Evolutionary conservation across 306 rosid genomes (phyloP).

Genomic region (Styphnolobium japonicum): DNA sequence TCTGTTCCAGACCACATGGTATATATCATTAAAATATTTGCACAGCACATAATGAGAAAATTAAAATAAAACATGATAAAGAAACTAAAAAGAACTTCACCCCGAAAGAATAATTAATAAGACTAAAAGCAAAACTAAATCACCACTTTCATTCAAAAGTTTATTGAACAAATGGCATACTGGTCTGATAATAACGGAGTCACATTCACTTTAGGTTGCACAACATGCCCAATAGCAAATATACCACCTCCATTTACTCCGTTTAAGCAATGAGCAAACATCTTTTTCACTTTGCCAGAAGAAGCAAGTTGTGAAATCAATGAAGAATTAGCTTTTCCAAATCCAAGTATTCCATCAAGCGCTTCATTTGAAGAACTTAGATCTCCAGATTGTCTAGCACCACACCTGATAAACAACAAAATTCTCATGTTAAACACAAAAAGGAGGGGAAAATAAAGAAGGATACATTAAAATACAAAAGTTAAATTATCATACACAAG

Average conservation of each 20-base stretch:
- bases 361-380: conserved; percentile 70
- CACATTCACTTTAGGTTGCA: conserved; percentile 88
- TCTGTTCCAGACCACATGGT: neutral
- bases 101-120: neutral
- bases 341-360: conserved; percentile 98
- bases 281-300: conserved; percentile 87
- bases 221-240: conserved; percentile 95
- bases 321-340: conserved; percentile 92
- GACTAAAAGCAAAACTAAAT: neutral
- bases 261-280: conserved; percentile 98
- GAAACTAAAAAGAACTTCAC: conserved; percentile 12
- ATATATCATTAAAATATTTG: conserved; percentile 18
- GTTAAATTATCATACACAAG: conserved; percentile 1
- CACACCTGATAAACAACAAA: conserved; percentile 65
- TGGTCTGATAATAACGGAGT: conserved; percentile 89
- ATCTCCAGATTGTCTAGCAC: conserved; percentile 93
- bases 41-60: conserved; percentile 2
- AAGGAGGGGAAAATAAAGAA: conserved; percentile 9
- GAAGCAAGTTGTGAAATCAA: conserved; percentile 92
- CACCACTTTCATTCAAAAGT: neutral
- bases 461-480: neutral
- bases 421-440: neutral
- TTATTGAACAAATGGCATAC: conserved; percentile 51
- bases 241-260: conserved; percentile 97
- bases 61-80: neutral